Evolutionary conservation across 2,329 filamentous ascomycete genomes (phyloP), one percentile per base, ranked within the genome.

Genomic region (Phialemonium atrogriseum): DNA sequence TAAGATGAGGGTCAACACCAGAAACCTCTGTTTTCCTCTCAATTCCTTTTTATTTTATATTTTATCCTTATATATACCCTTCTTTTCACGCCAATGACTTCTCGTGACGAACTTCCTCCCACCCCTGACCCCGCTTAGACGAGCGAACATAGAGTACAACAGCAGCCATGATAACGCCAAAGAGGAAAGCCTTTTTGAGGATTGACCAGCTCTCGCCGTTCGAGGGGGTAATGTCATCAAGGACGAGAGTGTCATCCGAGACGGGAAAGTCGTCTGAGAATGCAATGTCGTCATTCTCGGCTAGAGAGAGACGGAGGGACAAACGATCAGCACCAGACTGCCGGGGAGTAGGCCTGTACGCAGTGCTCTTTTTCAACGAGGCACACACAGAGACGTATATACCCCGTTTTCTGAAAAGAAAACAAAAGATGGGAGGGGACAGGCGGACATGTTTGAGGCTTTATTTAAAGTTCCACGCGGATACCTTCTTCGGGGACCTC

Each of bases 401-500:
- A n/a, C n/a, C n/a, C n/a, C n/a, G n/a, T n/a, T n/a, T 8, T 25
- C 26, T 16, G 13, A 20, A 20, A 17, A 34, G 24, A 32, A 33
- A 13, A 10, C 12, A 33, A 30, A 32, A 29, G 22, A 16, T 22
- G 40, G 48, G 39, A 44, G 44, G n/a, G n/a, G n/a, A n/a, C n/a
- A n/a, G n/a, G n/a, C n/a, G n/a, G n/a, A n/a, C n/a, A n/a, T n/a
- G n/a, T n/a, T n/a, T 49, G 47, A 50, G 42, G 40, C 45, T 55
- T 64, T n/a, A n/a, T 67, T 73, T 81, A 91, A 62, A 91, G 82
- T 66, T 91, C 84, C 65, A 80, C 74, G 66, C 87, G 82, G 69
- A 86, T 89, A 91, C 85, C 85, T 91, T 91, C 85, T 69, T 77
- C 68, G 57, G 84, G 81, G 45, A 88, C 80, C 58, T 80, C 73